A percentile compares a stretch with the other conserved stretches of the same genome.
Conservation (phyloP, 345 rosid genomes). For the Isatis tinctoria region DNA sequence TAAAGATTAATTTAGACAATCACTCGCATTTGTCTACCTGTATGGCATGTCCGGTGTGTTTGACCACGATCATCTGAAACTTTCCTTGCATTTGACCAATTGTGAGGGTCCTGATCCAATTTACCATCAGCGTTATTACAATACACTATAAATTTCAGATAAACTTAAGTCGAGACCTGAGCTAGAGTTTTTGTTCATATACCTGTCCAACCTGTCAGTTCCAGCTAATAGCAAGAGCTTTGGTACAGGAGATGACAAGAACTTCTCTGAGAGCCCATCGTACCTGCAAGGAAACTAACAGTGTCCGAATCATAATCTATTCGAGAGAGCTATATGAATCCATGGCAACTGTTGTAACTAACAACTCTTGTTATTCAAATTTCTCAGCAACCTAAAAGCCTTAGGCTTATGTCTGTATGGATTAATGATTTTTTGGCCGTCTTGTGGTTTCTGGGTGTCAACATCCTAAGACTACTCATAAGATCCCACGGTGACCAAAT, state of each 20-base stretch:
- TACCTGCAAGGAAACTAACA: constrained; percentile 57
- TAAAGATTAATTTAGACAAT: neutral
- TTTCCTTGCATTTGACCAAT: constrained; percentile 99
- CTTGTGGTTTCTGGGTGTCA: neutral
- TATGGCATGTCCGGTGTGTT: constrained; percentile 96
- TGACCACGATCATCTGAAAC: constrained; percentile 93
- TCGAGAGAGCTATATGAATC: neutral
- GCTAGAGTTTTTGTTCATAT: constrained; percentile 12
- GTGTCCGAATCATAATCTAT: neutral
- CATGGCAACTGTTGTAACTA: neutral
- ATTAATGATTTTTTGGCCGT: neutral
- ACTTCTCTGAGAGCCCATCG: constrained; percentile 89
- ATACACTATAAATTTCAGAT: neutral
- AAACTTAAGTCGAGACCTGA: neutral
- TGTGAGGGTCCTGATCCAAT: constrained; percentile 62
- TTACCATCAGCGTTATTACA: neutral
- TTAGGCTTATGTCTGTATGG: neutral
- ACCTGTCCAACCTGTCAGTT: constrained; percentile 90
- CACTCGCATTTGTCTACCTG: constrained; percentile 48
- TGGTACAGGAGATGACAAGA: constrained; percentile 78
- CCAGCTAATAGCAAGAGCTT: constrained; percentile 88
- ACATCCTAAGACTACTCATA: neutral
- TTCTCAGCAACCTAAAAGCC: neutral
- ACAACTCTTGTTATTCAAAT: neutral
- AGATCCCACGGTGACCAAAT: neutral